A percentile compares a stretch with the other conserved stretches of the same genome.
Conservation (phyloP, 805 yeast species). For the Babjeviella inositovora region DNA sequence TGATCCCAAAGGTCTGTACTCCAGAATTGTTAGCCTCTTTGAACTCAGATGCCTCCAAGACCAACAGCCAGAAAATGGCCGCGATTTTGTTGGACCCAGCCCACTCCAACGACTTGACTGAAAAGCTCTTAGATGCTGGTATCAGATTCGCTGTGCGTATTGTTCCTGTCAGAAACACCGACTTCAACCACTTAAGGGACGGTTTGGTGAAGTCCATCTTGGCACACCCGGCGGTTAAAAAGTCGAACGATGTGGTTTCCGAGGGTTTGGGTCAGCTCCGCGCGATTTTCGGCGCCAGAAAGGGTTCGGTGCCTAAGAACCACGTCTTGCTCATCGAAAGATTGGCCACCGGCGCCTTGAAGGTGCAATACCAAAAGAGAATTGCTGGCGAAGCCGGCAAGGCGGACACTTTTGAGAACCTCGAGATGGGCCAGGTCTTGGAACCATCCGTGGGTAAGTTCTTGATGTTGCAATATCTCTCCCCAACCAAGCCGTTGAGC, state of each 20-base stretch:
- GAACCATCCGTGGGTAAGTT: conserved; percentile 49
- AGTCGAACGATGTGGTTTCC: conserved; percentile 24
- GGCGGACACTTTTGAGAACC: conserved; percentile 3
- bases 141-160: conserved; percentile 58
- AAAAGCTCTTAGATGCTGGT: conserved; percentile 38
- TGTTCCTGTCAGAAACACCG: conserved; percentile 82
- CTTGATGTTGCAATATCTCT: conserved; percentile 62
- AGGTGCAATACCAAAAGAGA: conserved; percentile 22
- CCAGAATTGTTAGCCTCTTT: conserved; percentile 19
- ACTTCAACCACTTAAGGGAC: conserved; percentile 77
- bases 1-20: conserved; percentile 21
- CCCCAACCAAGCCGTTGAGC: conserved; percentile 52
- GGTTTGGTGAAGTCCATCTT: conserved; percentile 73
- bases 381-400: conserved; percentile 13
- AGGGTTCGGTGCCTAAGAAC: conserved; percentile 64
- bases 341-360: conserved; percentile 25
- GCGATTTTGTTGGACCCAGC: conserved; percentile 32
- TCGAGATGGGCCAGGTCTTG: conserved; percentile 42
- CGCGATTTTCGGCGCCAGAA: conserved; percentile 35
- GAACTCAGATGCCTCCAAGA: conserved; percentile 7
- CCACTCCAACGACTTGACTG: conserved; percentile 34
- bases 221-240: conserved; percentile 46
- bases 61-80: conserved; percentile 21
- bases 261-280: conserved; percentile 57
- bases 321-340: conserved; percentile 48